Percentiles rank a stretch among this genome's conserved stretches.
Evolutionary conservation across 73 alveolate genomes (phyloP).

Genomic region (Urostyla sp.): DNA sequence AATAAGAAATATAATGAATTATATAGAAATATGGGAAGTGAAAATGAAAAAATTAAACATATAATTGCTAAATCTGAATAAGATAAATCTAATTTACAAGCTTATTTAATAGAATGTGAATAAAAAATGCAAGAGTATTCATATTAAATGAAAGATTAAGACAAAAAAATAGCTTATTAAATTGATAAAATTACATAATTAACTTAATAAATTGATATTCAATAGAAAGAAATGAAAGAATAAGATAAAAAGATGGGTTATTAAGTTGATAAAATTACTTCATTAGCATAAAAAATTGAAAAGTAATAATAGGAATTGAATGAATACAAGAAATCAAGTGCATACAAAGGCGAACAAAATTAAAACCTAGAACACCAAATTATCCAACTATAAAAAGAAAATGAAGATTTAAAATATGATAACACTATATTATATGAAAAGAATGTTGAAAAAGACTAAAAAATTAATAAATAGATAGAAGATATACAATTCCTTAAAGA

Average conservation of each 20-base stretch:
- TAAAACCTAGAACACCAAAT: constrained; percentile 6
- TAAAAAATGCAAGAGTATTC: not conserved
- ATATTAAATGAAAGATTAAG: constrained; percentile 7
- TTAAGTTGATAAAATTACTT: not conserved
- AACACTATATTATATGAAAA: constrained; percentile 39
- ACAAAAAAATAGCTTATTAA: constrained; percentile 3
- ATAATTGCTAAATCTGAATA: not conserved
- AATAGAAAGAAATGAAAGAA: not conserved
- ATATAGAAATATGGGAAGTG: constrained; percentile 3
- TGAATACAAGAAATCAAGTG: too few relatives aligned
- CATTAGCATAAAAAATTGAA: too few relatives aligned
- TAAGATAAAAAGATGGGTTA: not conserved
- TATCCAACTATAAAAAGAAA: constrained; percentile 9
- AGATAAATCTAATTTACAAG: not conserved
- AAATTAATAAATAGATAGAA: not conserved
- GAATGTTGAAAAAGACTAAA: constrained; percentile 32
- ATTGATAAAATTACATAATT: not conserved
- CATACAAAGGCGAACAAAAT: not conserved
- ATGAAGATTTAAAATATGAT: constrained; percentile 50
- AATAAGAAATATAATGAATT: not conserved
- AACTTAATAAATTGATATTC: not conserved
- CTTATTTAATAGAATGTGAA: constrained; percentile 5
- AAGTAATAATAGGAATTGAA: too few relatives aligned
- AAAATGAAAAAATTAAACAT: constrained; percentile 19
- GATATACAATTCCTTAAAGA: not conserved